Evolutionary conservation across 78 protist genomes (phyloP).

Genomic region (Dictyostelium firmibasis): DNA sequence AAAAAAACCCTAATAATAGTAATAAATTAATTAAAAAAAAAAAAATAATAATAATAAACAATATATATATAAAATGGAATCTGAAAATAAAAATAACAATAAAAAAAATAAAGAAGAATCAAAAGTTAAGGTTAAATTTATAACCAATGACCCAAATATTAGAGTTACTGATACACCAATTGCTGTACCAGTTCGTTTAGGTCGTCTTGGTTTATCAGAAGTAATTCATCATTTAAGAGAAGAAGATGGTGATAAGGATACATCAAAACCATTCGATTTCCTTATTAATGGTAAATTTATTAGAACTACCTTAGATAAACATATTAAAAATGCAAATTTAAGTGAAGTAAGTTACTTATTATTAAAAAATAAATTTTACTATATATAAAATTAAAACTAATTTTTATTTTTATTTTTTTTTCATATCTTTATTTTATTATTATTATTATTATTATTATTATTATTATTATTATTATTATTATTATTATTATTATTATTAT

Average conservation of each 20-base stretch:
- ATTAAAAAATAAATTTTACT: too few relatives aligned
- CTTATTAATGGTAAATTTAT: conserved; percentile 79
- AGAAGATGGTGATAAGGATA: not conserved
- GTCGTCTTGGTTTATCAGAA: conserved; percentile 86
- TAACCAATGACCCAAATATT: conserved; percentile 58
- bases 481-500: too few relatives aligned
- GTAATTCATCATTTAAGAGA: conserved; percentile 77
- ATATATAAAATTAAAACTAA: too few relatives aligned
- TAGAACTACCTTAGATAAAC: conserved; percentile 65
- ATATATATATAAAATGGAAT: not conserved
- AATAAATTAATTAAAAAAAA: not conserved
- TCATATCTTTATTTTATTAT: too few relatives aligned
- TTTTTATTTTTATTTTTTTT: too few relatives aligned
- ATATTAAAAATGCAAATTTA: conserved; percentile 30
- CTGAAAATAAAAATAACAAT: not conserved
- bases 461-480: too few relatives aligned
- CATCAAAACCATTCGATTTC: conserved; percentile 82
- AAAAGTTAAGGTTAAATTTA: conserved; percentile 62
- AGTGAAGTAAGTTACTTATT: conserved; percentile 14
- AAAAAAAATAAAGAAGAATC: conserved; percentile 34
- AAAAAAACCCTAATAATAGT: not conserved
- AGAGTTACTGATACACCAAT: conserved; percentile 79
- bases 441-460: too few relatives aligned
- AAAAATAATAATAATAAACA: not conserved
- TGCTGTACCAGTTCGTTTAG: conserved; percentile 79